Conservation (phyloP, 306 rosid genomes). For the Oemleria cerasiformis region DNA sequence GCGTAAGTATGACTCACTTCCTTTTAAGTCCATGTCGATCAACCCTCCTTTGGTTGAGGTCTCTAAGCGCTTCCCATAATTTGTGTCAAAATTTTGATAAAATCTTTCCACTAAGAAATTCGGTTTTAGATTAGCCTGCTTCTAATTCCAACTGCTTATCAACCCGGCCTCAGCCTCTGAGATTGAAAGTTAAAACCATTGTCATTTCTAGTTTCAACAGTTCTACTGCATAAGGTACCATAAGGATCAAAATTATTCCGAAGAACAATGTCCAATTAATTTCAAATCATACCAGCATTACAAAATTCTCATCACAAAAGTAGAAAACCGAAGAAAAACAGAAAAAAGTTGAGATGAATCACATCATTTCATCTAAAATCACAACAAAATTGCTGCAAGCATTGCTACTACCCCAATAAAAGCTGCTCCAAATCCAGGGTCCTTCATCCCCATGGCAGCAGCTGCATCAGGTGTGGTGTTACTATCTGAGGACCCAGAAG, state of each 20-base stretch:
- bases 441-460: slow-evolving; percentile 19
- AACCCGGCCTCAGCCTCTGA: too few species aligned
- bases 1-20: too few species aligned
- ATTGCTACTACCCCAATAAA: slow-evolving; percentile 18
- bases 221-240: background rate
- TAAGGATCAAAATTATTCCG: background rate
- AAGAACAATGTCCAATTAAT: background rate
- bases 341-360: background rate
- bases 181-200: too few species aligned
- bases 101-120: too few species aligned
- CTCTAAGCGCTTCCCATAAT: too few species aligned
- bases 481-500: slow-evolving; percentile 38
- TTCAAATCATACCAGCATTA: background rate
- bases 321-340: background rate
- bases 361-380: background rate
- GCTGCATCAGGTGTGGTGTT: slow-evolving; percentile 31
- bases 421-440: background rate
- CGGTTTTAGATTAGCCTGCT: too few species aligned
- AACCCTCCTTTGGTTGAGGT: too few species aligned
- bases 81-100: too few species aligned
- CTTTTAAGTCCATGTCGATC: too few species aligned
- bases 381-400: slow-evolving; percentile 8
- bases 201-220: background rate
- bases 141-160: too few species aligned
- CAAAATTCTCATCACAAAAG: slow-evolving; percentile 13